Base-by-base conservation (phyloP, 2,329 filamentous ascomycete species). In the Fonsecaea monophora region DNA sequence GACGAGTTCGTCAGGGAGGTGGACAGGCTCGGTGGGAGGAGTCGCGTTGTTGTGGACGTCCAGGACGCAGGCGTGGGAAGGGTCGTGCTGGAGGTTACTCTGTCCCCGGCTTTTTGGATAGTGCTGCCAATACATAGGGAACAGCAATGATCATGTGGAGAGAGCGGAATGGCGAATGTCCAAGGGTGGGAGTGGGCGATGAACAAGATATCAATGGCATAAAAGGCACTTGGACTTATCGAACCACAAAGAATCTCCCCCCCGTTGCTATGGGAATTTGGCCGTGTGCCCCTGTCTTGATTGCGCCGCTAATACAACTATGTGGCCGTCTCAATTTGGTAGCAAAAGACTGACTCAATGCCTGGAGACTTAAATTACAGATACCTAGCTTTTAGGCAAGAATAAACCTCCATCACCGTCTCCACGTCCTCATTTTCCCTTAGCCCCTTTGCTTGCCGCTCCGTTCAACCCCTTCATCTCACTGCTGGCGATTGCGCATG, bases 1-100 rank as follows among this genome's bases (percentile, higher is more conserved):
- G 86, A 89, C 76, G 86, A 86, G 40, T 86, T 90, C 70, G 62
- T 80, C 55, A 67, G 70, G 50, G 72, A 71, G 13, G 68, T 79
- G 6, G 57, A 62, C 10, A 59, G 55, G 2, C 60, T 61, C 6
- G 68, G 68, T 21, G 74, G 69, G 8, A 53, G 38, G 64, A 73
- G 67, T 67, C 68, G 5, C 66, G 71, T 65, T 63, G 69, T 62
- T 35, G 80, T 63, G 70, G 76, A 81, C 71, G 72, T 80, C 34
- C 77, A 78, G 35, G 79, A 78, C 13, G 78, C 78, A 54, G 81
- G 82, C 4, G 81, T 83, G 21, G 80, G 78, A 13, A 76, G 81
- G 65, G 75, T 81, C 8, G 75, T 83, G 25, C 66, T 83, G 62
- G 77, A 82, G 65, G 72, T 82, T 53, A 68, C 60, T 2, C 34